Conservation (phyloP, 495 filamentous ascomycete genomes). For the Amniculicola lignicola region DNA sequence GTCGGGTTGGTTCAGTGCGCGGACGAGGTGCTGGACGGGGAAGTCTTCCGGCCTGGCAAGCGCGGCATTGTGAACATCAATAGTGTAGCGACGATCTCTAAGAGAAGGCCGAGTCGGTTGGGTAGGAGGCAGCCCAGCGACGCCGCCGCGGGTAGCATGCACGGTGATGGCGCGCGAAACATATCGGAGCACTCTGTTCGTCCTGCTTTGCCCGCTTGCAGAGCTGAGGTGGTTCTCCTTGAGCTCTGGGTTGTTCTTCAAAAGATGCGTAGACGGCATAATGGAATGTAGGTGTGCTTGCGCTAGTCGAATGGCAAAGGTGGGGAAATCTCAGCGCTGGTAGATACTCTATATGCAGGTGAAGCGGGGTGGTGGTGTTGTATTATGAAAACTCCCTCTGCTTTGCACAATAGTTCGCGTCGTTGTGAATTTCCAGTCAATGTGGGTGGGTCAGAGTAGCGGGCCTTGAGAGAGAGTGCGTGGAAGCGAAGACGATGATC, state of each 20-base stretch:
- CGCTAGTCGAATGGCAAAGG: background rate
- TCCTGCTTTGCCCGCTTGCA: background rate
- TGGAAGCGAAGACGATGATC: too few species aligned
- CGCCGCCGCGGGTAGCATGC: background rate
- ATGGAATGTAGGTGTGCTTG: background rate
- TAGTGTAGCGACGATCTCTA: conserved; percentile 8
- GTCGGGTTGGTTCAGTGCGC: background rate
- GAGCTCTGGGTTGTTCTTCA: too few species aligned
- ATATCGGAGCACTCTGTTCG: background rate
- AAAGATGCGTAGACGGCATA: too few species aligned
- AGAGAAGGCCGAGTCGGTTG: background rate
- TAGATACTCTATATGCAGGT: too few species aligned
- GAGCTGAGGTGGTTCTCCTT: too few species aligned
- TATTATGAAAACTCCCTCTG: too few species aligned
- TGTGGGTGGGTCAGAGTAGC: too few species aligned
- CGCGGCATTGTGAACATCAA: background rate
- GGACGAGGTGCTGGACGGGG: background rate
- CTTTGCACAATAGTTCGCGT: too few species aligned
- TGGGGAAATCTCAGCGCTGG: too few species aligned
- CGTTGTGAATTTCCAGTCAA: too few species aligned
- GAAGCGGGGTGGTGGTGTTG: too few species aligned
- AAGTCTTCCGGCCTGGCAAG: background rate
- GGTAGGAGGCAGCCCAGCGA: background rate
- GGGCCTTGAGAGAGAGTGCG: too few species aligned
- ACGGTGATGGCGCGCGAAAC: background rate